These are phyloP conservation scores for Mrakia frigida DNA, from an alignment of 768 basidiomycete species.

Conservation along the genomic window DNA sequence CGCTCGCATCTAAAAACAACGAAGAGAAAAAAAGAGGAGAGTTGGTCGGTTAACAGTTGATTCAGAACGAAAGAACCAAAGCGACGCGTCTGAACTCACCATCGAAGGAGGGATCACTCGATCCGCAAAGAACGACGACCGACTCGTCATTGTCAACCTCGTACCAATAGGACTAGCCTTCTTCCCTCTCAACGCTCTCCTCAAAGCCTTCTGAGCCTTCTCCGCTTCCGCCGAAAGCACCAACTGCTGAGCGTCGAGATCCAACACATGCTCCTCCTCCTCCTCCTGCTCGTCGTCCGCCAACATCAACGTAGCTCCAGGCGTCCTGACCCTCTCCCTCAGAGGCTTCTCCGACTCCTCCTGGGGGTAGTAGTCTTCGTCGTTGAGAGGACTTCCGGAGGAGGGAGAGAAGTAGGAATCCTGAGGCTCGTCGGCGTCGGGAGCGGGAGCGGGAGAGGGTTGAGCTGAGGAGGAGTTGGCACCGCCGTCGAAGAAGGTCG, in stretches of 20 bases:
- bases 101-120: slow-evolving; percentile 90
- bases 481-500: not conserved
- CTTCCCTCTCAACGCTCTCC: slow-evolving; percentile 45
- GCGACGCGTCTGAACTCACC: slow-evolving; percentile 54
- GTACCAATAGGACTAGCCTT: slow-evolving; percentile 65
- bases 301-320: not conserved
- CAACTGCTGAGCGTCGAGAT: slow-evolving; percentile 21
- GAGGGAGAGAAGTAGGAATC: slow-evolving; percentile 2
- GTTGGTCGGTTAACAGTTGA: no score
- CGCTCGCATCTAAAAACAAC: slow-evolving; percentile 79
- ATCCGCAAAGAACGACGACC: slow-evolving; percentile 89
- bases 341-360: slow-evolving; percentile 71
- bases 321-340: slow-evolving; percentile 57
- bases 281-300: slow-evolving; percentile 14
- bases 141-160: slow-evolving; percentile 87
- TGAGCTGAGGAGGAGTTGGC: no score
- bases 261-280: slow-evolving; percentile 26
- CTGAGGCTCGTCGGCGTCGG: not conserved
- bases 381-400: slow-evolving; percentile 39
- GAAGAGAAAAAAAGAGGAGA: not conserved
- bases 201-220: slow-evolving; percentile 12
- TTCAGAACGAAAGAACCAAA: not conserved
- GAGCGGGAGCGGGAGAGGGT: not conserved
- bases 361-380: slow-evolving; percentile 52
- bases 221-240: not conserved